Evolutionary conservation across 2,329 filamentous ascomycete genomes (phyloP).

Genomic region (Fusarium palustre): DNA sequence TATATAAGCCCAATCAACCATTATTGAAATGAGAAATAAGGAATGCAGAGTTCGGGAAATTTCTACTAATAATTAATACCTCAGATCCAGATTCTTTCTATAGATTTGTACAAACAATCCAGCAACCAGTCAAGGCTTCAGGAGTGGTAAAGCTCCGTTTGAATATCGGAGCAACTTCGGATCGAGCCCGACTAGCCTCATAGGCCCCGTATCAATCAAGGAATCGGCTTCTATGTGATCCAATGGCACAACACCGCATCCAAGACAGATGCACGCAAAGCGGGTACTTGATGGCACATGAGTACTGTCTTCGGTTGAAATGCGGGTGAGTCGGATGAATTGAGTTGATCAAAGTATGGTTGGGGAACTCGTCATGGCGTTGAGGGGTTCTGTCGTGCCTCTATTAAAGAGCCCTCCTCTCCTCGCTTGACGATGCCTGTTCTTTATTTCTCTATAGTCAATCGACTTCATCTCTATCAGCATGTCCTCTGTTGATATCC

Average conservation of each 20-base stretch:
- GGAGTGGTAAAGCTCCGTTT: conserved; percentile 27
- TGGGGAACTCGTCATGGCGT: conserved; percentile 19
- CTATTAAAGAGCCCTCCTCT: conserved; percentile 40
- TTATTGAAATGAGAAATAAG: fast-evolving
- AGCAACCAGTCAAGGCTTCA: too few species aligned
- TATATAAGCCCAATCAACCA: background rate
- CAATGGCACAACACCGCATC: conserved; percentile 41
- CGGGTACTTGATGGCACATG: conserved; percentile 40
- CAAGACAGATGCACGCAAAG: conserved; percentile 32
- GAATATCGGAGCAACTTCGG: conserved; percentile 35
- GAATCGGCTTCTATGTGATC: conserved; percentile 20
- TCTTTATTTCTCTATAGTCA: conserved; percentile 17
- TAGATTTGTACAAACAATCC: background rate
- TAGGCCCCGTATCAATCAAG: conserved; percentile 19
- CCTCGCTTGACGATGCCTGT: conserved; percentile 21
- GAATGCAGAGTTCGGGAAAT: too few species aligned
- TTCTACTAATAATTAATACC: too few species aligned
- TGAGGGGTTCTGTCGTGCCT: conserved; percentile 16
- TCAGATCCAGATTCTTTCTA: too few species aligned
- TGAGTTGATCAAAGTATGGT: conserved; percentile 6
- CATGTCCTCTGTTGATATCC: conserved; percentile 46
- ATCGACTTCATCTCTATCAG: conserved; percentile 21
- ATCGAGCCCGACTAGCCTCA: conserved; percentile 5
- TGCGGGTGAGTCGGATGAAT: conserved; percentile 28
- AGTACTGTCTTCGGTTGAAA: conserved; percentile 36